Evolutionary conservation across 1,284 basidiomycete species (phyloP).

Genomic region (Rhodofomes roseus): DNA sequence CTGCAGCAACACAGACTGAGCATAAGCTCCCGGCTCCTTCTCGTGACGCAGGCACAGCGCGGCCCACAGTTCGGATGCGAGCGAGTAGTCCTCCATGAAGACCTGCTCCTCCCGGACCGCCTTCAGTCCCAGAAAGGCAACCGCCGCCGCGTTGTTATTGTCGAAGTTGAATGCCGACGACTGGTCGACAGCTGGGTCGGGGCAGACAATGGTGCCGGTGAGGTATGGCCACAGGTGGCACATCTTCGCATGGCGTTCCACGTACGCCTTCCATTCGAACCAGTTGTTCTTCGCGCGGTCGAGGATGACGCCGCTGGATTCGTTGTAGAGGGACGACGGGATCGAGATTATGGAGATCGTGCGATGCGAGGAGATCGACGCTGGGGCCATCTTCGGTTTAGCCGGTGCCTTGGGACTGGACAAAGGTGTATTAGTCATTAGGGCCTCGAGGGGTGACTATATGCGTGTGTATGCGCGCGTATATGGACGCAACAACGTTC

Average conservation of each 20-base stretch:
- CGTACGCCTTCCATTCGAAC: not conserved
- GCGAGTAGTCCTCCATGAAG: not conserved
- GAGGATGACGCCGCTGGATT: not conserved
- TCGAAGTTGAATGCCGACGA: not conserved
- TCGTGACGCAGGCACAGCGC: constrained; percentile 6
- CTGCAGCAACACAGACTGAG: constrained; percentile 10
- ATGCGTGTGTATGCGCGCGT: not conserved
- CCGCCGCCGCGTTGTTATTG: constrained; percentile 3
- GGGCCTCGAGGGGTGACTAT: not conserved
- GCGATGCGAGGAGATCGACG: no score
- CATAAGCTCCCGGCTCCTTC: constrained; percentile 9
- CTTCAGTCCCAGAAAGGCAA: constrained; percentile 1
- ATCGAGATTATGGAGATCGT: not conserved
- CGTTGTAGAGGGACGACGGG: not conserved
- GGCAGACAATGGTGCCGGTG: not conserved
- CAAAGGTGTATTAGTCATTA: not conserved
- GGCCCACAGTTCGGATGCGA: not conserved
- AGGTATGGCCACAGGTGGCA: constrained; percentile 3
- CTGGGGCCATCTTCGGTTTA: no score
- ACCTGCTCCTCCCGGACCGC: constrained; percentile 1
- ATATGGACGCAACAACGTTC: not conserved
- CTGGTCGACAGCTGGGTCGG: not conserved
- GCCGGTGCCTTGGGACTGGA: not conserved
- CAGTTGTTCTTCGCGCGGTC: not conserved
- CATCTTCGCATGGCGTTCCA: not conserved